phyloP scores from a whole-genome alignment of 768 basidiomycete species.

The Rhodocollybia butyracea region DNA sequence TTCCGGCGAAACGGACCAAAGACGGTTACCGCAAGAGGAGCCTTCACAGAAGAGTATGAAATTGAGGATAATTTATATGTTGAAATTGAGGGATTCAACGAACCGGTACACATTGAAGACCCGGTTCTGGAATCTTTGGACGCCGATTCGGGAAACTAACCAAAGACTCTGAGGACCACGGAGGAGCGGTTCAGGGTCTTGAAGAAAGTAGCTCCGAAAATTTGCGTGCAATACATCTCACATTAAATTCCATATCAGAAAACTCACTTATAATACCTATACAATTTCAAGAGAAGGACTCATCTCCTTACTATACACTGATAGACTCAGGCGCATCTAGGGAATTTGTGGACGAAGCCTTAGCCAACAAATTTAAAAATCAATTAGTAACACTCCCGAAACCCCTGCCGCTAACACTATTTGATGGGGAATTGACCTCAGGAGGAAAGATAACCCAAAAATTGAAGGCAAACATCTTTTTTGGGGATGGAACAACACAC shows the following conservation, averaged over 20 bases:
- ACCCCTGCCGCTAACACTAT: no score
- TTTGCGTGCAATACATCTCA: neutral
- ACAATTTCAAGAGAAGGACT: neutral
- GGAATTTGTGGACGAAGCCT: neutral
- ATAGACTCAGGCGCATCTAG: neutral
- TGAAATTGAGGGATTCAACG: neutral
- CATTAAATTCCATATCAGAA: neutral
- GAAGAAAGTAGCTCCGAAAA: neutral
- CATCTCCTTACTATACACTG: neutral
- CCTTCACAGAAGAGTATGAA: neutral
- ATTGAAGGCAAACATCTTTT: neutral
- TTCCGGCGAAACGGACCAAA: no score
- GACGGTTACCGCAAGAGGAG: neutral
- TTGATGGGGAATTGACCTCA: no score
- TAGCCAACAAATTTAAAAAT: neutral
- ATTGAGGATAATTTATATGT: neutral
- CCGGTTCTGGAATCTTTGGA: neutral
- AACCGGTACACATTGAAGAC: neutral
- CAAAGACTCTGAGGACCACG: no score
- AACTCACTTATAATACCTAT: neutral
- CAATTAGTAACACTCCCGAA: neutral
- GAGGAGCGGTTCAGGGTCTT: no score
- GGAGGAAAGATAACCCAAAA: neutral
- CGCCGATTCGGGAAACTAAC: neutral
- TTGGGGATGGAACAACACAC: neutral